Evolutionary conservation across 768 basidiomycete species (phyloP).

Genomic region (Agaricus bisporus): DNA sequence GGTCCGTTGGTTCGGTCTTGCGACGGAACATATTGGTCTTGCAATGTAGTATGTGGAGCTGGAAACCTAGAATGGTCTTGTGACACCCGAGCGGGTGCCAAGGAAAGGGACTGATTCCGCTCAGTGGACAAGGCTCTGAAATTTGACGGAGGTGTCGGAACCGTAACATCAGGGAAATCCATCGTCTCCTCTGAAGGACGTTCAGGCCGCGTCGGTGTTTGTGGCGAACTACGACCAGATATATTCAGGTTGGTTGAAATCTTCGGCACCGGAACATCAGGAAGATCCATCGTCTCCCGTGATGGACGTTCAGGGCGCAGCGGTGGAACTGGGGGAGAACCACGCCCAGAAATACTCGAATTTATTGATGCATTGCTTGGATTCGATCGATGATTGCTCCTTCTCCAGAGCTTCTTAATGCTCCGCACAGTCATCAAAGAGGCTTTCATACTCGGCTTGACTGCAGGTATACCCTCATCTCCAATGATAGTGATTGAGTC

Average conservation of each 20-base stretch:
- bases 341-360: conserved; percentile 20
- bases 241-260: conserved; percentile 14
- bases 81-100: conserved; percentile 3
- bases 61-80: conserved; percentile 7
- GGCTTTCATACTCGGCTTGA: conserved; percentile 35
- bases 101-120: conserved; percentile 1
- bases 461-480: conserved; percentile 23
- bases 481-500: conserved; percentile 50
- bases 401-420: conserved; percentile 75
- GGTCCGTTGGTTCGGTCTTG: not conserved
- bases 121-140: conserved; percentile 23
- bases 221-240: conserved; percentile 25
- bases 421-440: conserved; percentile 70
- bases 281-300: conserved; percentile 25
- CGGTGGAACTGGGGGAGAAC: conserved; percentile 30
- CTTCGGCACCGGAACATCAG: conserved; percentile 25
- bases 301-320: conserved; percentile 33
- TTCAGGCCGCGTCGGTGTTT: conserved; percentile 29
- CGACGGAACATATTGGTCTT: conserved; percentile 14
- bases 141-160: conserved; percentile 17
- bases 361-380: conserved; percentile 18
- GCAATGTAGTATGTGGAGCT: conserved; percentile 17
- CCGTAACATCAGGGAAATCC: conserved; percentile 30
- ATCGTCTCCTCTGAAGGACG: conserved; percentile 31
- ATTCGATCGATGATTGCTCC: conserved; percentile 50